These are phyloP conservation scores for Gracilaria domingensis DNA, from an alignment of 23 red algal genomes.

Conservation along the genomic window DNA sequence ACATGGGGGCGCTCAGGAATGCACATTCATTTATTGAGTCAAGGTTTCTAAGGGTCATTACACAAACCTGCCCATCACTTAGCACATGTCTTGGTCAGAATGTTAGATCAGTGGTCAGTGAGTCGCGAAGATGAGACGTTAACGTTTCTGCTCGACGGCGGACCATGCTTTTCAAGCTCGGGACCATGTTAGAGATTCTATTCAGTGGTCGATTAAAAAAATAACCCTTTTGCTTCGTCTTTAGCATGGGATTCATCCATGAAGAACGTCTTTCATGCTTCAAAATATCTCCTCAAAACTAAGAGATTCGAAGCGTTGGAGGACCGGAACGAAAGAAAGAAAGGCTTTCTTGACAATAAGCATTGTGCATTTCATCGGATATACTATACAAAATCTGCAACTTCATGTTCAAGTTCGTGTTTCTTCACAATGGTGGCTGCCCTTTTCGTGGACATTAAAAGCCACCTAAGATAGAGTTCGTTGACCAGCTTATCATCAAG, in stretches of 20 bases:
- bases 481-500: constrained; percentile 71
- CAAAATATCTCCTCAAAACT: neutral
- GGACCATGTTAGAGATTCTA: neutral
- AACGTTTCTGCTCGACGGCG: neutral
- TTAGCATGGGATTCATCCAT: too few species aligned
- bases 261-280: neutral
- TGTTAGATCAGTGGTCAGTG: neutral
- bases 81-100: neutral
- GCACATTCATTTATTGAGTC: neutral
- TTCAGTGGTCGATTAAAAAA: neutral
- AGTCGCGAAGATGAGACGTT: neutral
- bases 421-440: constrained; percentile 69
- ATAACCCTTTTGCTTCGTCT: too few species aligned
- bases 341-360: neutral
- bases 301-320: neutral
- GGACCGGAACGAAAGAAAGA: neutral
- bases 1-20: neutral
- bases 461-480: constrained; percentile 87
- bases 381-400: constrained; percentile 48
- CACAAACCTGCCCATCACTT: neutral
- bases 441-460: constrained; percentile 81
- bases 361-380: neutral
- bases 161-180: neutral
- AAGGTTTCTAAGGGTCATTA: neutral
- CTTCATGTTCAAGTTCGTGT: constrained; percentile 76